Conservation (phyloP, 768 basidiomycete species). For the Mycena belliarum region DNA sequence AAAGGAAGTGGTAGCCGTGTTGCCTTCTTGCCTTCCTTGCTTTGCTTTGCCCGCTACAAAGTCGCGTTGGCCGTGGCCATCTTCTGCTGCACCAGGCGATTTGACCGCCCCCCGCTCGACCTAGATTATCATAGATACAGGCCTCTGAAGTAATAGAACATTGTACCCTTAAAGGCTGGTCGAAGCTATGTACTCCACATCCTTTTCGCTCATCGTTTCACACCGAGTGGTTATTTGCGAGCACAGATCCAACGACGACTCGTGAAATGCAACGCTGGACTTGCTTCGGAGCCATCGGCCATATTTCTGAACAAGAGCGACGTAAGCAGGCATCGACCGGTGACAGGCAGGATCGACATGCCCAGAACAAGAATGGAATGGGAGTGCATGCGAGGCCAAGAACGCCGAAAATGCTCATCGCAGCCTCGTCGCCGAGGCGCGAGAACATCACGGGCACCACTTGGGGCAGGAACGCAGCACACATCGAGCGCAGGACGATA, state of each 20-base stretch:
- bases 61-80: slow-evolving; percentile 8
- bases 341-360: slow-evolving; percentile 29
- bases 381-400: slow-evolving; percentile 53
- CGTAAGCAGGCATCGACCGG: slow-evolving; percentile 1
- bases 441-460: slow-evolving; percentile 55
- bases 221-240: slow-evolving; percentile 9
- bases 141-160: slow-evolving; percentile 5
- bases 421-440: slow-evolving; percentile 55
- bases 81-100: slow-evolving; percentile 1
- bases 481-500: slow-evolving; percentile 62
- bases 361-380: slow-evolving; percentile 58
- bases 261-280: slow-evolving; percentile 46
- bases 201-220: slow-evolving; percentile 15
- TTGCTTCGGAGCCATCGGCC: slow-evolving; percentile 48
- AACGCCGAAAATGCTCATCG: slow-evolving; percentile 55
- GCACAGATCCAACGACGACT: slow-evolving; percentile 20
- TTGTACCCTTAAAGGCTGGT: no score
- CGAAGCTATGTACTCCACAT: slow-evolving; percentile 10
- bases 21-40: slow-evolving; percentile 1
- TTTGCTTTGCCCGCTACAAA: slow-evolving; percentile 12
- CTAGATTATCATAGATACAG: slow-evolving; percentile 4
- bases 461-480: slow-evolving; percentile 65
- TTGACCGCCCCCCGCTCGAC: not conserved
- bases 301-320: slow-evolving; percentile 47
- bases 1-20: slow-evolving; percentile 23